Evolutionary conservation across 129 eudicot genomes (phyloP).

Genomic region (Pseudognaphalium luteoalbum): DNA sequence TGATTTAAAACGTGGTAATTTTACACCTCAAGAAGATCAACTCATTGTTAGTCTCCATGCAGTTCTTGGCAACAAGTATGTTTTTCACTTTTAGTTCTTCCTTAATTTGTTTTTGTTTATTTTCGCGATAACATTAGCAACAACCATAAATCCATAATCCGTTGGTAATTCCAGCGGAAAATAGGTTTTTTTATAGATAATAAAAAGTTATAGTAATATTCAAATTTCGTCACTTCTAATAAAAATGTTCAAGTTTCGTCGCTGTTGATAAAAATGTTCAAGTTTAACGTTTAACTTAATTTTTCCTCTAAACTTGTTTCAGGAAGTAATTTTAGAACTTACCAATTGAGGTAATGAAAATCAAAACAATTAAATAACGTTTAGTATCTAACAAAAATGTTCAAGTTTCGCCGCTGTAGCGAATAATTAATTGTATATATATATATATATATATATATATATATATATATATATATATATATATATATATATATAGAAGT

Average conservation of each 20-base stretch:
- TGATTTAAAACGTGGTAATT: conserved; percentile 74
- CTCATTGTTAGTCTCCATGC: conserved; percentile 70
- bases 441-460: too few relatives aligned
- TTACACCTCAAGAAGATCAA: conserved; percentile 67
- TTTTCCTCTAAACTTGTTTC: neutral
- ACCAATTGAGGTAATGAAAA: neutral
- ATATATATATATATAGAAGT: too few relatives aligned
- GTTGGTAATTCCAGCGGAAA: too few relatives aligned
- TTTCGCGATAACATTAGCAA: neutral
- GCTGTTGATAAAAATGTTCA: too few relatives aligned
- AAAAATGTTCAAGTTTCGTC: too few relatives aligned
- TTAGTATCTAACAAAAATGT: neutral
- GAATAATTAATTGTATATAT: too few relatives aligned
- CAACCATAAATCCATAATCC: too few relatives aligned
- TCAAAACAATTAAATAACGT: neutral
- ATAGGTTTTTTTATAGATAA: too few relatives aligned
- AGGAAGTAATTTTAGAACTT: neutral
- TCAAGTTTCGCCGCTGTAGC: neutral
- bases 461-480: too few relatives aligned
- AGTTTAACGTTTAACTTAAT: too few relatives aligned
- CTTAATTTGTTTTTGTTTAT: neutral
- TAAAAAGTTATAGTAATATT: too few relatives aligned
- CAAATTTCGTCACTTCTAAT: too few relatives aligned
- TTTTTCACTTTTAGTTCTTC: neutral
- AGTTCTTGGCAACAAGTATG: conserved; percentile 70